Conservation (phyloP, 139 green algal genomes). For the Zygnema cylindricum region DNA sequence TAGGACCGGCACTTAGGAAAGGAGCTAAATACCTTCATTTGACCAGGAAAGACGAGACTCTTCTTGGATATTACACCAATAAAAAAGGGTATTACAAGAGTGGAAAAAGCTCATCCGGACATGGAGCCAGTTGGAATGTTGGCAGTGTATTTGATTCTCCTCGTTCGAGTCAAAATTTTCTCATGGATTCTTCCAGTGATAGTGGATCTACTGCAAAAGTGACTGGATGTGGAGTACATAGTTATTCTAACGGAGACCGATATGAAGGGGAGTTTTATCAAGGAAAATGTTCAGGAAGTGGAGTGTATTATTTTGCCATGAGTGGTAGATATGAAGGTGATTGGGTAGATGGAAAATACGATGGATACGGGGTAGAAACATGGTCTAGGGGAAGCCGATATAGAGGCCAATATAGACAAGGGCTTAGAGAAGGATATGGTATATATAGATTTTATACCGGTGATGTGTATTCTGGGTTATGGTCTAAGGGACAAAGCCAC, state of each 20-base stretch:
- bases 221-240: constrained; percentile 44
- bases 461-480: constrained; percentile 54
- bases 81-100: background rate
- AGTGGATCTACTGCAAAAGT: background rate
- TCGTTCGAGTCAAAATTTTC: background rate
- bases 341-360: constrained; percentile 59
- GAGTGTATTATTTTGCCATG: constrained; percentile 53
- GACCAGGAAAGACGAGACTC: background rate
- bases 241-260: constrained; percentile 52
- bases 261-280: constrained; percentile 62
- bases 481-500: constrained; percentile 59
- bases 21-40: background rate
- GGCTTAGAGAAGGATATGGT: constrained; percentile 52
- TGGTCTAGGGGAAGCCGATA: constrained; percentile 58
- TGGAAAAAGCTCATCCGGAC: background rate
- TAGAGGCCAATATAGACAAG: constrained; percentile 53
- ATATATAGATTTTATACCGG: constrained; percentile 63
- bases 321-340: constrained; percentile 59
- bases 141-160: background rate
- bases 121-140: background rate
- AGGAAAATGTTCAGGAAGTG: constrained; percentile 40
- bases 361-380: constrained; percentile 57
- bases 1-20: background rate
- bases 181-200: background rate
- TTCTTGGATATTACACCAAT: background rate